Base-by-base conservation (phyloP, 192 early-diverging fungal species). In the Geranomyces michiganensis region DNA sequence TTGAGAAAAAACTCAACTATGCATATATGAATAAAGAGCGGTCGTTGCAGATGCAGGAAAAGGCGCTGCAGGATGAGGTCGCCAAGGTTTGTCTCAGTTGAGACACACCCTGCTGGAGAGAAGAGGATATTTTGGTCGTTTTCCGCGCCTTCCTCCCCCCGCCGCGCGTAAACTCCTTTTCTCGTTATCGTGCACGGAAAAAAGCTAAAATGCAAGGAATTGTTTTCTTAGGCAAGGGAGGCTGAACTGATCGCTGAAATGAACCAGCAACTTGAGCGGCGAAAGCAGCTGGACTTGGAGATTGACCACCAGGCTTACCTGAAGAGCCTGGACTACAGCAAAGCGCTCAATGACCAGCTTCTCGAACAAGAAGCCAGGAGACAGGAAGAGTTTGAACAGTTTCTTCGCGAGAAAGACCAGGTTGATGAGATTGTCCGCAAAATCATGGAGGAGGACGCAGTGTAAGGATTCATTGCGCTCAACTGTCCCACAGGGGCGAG, bases 21-120 rank as follows among this genome's bases (percentile, higher is more conserved):
- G 87, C 87, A 0, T 88, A 88, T 64, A 85, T 84, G 80, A 88
- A 88, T 73, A 84, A 87, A 63, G 85, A 87, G 67, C 71, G 87
- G 22, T 51, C 80, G 15, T 56, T 85, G 47, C 87, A 88, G 73
- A 65, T 84, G 29, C 76, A 87, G 72, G 77, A 87, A 51, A 84
- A 80, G 76, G 67, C 70, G 29, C 43, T 84, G 68, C 41, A 72
- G 9, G 43, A 56, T 26, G 64, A 80, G 61, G 53, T 61, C 17
- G 58, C 58, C 29, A 60, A 33, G 58, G 58, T 60, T 55, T 43
- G 71, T 41, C 5, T 3, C 36, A 7, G 36, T 41, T 41, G 36
- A 41, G 10, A n/a, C n/a, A n/a, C n/a, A n/a, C n/a, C n/a, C n/a
- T n/a, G n/a, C n/a, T n/a, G n/a, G n/a, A n/a, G n/a, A n/a, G n/a